phyloP scores from a whole-genome alignment of 768 basidiomycete genomes.

The Saitozyma sp. region DNA sequence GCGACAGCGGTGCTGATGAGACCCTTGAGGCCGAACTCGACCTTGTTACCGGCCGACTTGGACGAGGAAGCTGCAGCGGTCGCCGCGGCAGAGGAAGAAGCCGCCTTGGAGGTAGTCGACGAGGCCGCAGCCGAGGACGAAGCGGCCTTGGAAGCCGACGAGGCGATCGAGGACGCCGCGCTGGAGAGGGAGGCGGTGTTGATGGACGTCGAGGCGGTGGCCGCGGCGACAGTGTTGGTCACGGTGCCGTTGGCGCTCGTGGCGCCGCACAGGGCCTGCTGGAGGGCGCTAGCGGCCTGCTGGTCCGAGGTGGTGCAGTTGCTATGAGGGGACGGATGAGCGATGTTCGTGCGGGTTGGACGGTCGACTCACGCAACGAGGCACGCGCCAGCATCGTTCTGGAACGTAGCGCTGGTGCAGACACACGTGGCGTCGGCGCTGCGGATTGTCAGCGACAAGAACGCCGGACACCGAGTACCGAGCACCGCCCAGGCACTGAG shows the following conservation, averaged over 20 bases:
- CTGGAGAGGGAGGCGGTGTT: conserved; percentile 11
- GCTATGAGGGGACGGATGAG: conserved; percentile 11
- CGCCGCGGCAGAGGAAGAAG: background rate
- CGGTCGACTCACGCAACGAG: conserved; percentile 32
- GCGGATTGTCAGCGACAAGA: background rate
- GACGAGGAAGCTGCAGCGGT: conserved; percentile 6
- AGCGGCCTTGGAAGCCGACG: background rate
- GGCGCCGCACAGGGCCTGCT: conserved; percentile 34
- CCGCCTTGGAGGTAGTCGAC: background rate
- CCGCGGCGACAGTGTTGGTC: conserved; percentile 28
- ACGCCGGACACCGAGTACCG: background rate
- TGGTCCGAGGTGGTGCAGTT: conserved; percentile 44
- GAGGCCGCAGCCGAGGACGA: background rate
- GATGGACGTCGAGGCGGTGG: conserved; percentile 18
- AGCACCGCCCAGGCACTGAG: no score
- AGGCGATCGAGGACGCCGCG: background rate
- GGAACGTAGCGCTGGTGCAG: conserved; percentile 42
- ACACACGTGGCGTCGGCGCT: conserved; percentile 43
- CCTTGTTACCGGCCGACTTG: conserved; percentile 5
- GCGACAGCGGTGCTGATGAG: background rate
- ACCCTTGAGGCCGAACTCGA: conserved; percentile 3
- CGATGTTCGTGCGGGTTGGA: background rate
- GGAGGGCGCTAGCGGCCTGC: conserved; percentile 33
- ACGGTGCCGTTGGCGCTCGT: conserved; percentile 28
- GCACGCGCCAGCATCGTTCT: conserved; percentile 34